Evolutionary conservation across 257 asterid genomes (phyloP).

Genomic region (Ilex aquifolium): DNA sequence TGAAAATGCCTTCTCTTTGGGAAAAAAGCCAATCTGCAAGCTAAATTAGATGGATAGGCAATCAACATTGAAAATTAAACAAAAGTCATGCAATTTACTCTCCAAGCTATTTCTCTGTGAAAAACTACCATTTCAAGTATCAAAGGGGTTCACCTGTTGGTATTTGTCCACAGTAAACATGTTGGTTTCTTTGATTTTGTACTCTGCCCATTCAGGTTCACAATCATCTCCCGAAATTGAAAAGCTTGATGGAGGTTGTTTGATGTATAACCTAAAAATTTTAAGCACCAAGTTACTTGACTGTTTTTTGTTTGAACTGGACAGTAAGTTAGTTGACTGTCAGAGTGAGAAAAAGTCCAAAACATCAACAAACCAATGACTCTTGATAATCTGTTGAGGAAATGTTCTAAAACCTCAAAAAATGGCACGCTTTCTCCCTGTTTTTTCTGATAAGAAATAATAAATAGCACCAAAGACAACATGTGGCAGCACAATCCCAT

Average conservation of each 20-base stretch:
- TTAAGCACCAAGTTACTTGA: conserved; percentile 13
- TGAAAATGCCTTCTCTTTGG: conserved; percentile 84
- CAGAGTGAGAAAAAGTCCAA: not conserved
- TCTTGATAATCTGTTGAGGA: too few relatives aligned
- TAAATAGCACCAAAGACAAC: too few relatives aligned
- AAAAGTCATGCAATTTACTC: not conserved
- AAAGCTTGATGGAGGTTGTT: conserved; percentile 58
- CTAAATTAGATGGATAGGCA: conserved; percentile 54
- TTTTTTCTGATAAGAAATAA: too few relatives aligned
- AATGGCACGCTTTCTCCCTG: too few relatives aligned
- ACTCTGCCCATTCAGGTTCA: conserved; percentile 80
- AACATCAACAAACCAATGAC: not conserved
- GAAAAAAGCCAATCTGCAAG: conserved; percentile 91
- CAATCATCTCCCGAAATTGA: conserved; percentile 40
- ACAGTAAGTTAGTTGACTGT: not conserved
- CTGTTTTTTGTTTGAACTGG: not conserved
- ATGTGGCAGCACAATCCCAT: too few relatives aligned
- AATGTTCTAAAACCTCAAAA: too few relatives aligned
- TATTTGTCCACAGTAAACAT: conserved; percentile 94
- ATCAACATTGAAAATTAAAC: conserved; percentile 19
- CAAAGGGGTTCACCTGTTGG: conserved; percentile 75
- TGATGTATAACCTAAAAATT: conserved; percentile 66
- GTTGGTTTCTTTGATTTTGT: conserved; percentile 93
- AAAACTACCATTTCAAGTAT: conserved; percentile 1
- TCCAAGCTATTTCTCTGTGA: not conserved